Evolutionary conservation across 2,329 filamentous ascomycete genomes (phyloP), one percentile per base, ranked within the genome.

Genomic region (Graphilbum sp.): DNA sequence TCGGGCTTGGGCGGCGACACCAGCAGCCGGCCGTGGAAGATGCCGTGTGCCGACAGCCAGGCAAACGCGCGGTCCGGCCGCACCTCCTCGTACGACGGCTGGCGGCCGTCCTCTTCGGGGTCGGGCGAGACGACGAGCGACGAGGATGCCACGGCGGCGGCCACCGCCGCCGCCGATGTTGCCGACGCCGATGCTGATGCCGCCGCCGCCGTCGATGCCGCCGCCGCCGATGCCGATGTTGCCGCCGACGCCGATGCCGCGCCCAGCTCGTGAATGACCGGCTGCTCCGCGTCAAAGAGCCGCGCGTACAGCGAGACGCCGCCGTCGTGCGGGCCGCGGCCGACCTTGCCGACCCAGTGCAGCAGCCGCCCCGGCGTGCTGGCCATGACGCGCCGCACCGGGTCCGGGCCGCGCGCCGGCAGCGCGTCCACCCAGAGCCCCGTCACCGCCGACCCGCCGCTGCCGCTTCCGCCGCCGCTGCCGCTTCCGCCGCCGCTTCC

Each of bases 11-110:
- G 59, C 2, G 77, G 67, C 1, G 66, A 61, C 7, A 72, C 72
- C 21, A 78, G 64, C 10, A 98, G 66, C 45, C 74, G 78, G n/a
- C 90, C 90, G 50, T 93, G 82, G 44, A 84, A 83, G 4, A 96
- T 72, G 8, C 90, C 88, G 46, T 93, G 79, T 1, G 79, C 76
- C 10, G 78, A 85, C 4, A 96, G 68, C 90, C 90, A 98, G 1
- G 86, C 90, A 59, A 86, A 98, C 27, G 76, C 73, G 38, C 82
- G 67, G 54, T 90, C 83, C 1, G 66, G 61, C 11, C 66, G 59
- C 5, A 66, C 59, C 36, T 76, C 71, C 32, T 79, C 72, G 29
- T 66, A 59, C 0, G 63, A 59, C 18, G 58, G 59, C n/a, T n/a
- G n/a, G n/a, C n/a, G n/a, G n/a, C n/a, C n/a, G 11, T 48, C 45